Base-by-base conservation (phyloP, 306 rosid species). In the Lagenaria siceraria region DNA sequence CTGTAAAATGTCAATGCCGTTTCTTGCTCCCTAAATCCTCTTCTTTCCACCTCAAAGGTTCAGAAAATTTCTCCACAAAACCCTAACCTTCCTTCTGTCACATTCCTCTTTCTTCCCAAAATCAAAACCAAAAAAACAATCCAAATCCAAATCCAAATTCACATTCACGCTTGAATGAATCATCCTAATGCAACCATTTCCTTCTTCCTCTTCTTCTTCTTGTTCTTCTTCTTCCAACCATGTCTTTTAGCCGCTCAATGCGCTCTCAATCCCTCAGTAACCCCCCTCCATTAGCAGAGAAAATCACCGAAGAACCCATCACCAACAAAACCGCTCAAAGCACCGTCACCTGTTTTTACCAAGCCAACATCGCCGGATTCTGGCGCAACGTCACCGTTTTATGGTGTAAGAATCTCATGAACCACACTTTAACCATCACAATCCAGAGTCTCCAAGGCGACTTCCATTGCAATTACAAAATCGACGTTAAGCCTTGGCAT, bases 401-500 rank as follows among this genome's bases (percentile, higher is more conserved):
- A 15, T 94, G 98, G 98, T 86, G 89, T 80, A 94, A 87, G 52
- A 90, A 87, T 64, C 84, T 88, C 15, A 88, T 91, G 87, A 88
- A 79, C 84, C 91, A 94, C 38, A 83, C 90, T 29, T 76, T 94
- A 19, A 83, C 71, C 82, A 70, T 94, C 59, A 83, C 86, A 38
- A 56, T 91, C n/a, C 89, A 91, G 8, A 84, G 88, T 70, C 3
- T 76, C 46, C 87, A 78, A 0, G 94, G 96, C 0, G 93, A 86
- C 0, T 79, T 80, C 40, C 89, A 90, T 40, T 88, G 81, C 83
- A 80, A 60, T 2, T 90, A 93, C 83, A 94, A 87, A 62, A 84
- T 94, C 35, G 96, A 94, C 24, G 87, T 94, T 3, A 94, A 94
- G 71, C 96, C 97, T 0, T 94, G 98, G 98, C 82, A 79, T 62